These are phyloP conservation scores for Petunia secreta DNA, from an alignment of 257 asterid species.

Conservation along the genomic window DNA sequence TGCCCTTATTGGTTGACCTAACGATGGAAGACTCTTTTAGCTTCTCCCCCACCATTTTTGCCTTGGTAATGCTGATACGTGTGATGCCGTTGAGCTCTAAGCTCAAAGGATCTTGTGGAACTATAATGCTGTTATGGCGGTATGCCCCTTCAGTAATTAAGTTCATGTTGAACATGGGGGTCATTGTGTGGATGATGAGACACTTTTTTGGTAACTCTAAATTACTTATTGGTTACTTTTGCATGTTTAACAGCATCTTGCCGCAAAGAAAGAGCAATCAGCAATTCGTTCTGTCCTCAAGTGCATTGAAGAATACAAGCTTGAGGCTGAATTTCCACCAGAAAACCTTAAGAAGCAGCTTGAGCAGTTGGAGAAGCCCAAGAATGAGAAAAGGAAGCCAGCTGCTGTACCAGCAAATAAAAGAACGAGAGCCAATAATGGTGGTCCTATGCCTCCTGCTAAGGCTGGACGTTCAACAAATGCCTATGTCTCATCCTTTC, in stretches of 20 bases:
- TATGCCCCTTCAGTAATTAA: background rate
- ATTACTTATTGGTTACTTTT: background rate
- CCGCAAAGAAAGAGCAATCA: conserved; percentile 96
- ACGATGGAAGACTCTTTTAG: background rate
- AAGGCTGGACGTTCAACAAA: conserved; percentile 99
- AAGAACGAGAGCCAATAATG: conserved; percentile 87
- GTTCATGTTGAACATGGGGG: background rate
- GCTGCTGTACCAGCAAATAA: conserved; percentile 82
- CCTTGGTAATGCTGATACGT: background rate
- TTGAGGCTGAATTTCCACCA: conserved; percentile 81
- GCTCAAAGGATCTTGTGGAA: background rate
- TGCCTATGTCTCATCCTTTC: conserved; percentile 97
- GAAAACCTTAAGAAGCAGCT: conserved; percentile 89
- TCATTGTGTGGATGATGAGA: background rate
- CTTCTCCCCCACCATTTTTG: background rate
- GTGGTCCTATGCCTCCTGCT: conserved; percentile 99
- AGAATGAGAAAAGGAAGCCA: conserved; percentile 84
- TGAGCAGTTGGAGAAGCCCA: conserved; percentile 78
- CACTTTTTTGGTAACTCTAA: background rate
- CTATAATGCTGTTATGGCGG: background rate
- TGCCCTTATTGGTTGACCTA: background rate
- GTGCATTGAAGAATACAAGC: conserved; percentile 97
- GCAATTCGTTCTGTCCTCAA: conserved; percentile 90
- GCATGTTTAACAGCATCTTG: conserved; percentile 67
- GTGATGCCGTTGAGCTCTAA: conserved; percentile 19